Evolutionary conservation across 2,329 filamentous ascomycete species (phyloP).

Genomic region (Sporothrix mexicana): DNA sequence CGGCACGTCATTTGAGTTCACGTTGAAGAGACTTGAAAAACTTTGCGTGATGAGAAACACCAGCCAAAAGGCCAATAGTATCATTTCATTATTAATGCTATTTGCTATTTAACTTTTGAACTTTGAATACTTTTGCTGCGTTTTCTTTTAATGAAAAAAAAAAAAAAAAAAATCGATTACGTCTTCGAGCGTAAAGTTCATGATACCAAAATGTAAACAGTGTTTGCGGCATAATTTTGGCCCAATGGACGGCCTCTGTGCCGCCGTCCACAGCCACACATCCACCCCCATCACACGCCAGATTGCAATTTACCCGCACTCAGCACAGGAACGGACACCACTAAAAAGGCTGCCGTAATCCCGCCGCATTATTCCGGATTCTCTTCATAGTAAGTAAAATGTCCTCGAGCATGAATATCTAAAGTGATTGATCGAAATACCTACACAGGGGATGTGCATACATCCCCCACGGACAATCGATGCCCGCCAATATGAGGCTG

Average conservation of each 20-base stretch:
- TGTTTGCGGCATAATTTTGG: conserved; percentile 7
- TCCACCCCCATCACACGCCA: background rate
- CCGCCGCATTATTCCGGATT: background rate
- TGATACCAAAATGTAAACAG: too few species aligned
- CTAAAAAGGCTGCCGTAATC: background rate
- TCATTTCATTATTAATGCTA: too few species aligned
- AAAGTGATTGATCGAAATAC: conserved; percentile 26
- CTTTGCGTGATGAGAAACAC: too few species aligned
- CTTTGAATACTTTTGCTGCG: too few species aligned
- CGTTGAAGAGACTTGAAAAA: too few species aligned
- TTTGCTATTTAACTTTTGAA: too few species aligned
- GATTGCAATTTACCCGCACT: background rate
- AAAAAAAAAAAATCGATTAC: too few species aligned
- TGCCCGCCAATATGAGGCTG: background rate
- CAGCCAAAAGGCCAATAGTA: too few species aligned
- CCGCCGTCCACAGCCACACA: conserved; percentile 22
- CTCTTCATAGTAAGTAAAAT: too few species aligned
- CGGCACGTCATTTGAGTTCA: too few species aligned
- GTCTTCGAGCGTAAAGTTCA: too few species aligned
- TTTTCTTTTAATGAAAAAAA: too few species aligned
- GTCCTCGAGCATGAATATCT: conserved; percentile 22
- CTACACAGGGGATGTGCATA: background rate
- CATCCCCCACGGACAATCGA: conserved; percentile 1
- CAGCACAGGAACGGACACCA: background rate
- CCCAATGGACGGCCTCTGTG: background rate